Evolutionary conservation across 129 eudicot species (phyloP).

Genomic region (Helianthus tuberosus): DNA sequence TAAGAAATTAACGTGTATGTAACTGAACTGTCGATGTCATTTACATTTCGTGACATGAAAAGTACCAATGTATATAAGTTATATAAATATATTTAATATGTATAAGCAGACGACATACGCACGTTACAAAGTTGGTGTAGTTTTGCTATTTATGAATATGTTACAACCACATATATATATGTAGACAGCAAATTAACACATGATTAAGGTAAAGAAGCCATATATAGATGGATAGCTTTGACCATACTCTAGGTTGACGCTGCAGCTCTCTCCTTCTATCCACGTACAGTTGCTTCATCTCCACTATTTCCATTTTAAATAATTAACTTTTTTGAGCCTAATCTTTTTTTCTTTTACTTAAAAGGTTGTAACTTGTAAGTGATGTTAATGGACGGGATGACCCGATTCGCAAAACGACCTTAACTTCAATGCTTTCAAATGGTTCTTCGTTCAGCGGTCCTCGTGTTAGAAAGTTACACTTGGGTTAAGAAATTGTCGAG

Average conservation of each 20-base stretch:
- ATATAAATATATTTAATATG: not conserved
- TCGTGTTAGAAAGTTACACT: slow-evolving; percentile 13
- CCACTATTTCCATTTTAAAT: slow-evolving; percentile 51
- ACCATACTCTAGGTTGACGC: slow-evolving; percentile 72
- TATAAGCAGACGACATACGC: not conserved
- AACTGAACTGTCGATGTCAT: not conserved
- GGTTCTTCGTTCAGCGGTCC: not conserved
- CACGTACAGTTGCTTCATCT: slow-evolving; percentile 52
- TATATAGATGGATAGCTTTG: slow-evolving; percentile 50
- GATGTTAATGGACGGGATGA: not conserved
- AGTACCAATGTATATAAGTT: slow-evolving; percentile 43
- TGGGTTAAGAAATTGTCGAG: slow-evolving; percentile 12
- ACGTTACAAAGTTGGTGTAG: slow-evolving; percentile 49
- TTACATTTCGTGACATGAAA: slow-evolving; percentile 42
- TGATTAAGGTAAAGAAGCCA: slow-evolving; percentile 32
- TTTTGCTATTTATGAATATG: slow-evolving; percentile 27
- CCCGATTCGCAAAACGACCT: too few relatives aligned
- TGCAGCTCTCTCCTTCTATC: slow-evolving; percentile 46
- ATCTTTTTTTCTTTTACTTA: slow-evolving; percentile 3
- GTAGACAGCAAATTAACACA: slow-evolving; percentile 1
- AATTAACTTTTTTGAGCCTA: slow-evolving; percentile 1
- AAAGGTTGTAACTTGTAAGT: not conserved
- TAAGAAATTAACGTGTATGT: not conserved
- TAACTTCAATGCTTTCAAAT: not conserved
- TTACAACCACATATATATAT: slow-evolving; percentile 38